Conservation (phyloP, 1,284 basidiomycete genomes). For the Irpex sp. region DNA sequence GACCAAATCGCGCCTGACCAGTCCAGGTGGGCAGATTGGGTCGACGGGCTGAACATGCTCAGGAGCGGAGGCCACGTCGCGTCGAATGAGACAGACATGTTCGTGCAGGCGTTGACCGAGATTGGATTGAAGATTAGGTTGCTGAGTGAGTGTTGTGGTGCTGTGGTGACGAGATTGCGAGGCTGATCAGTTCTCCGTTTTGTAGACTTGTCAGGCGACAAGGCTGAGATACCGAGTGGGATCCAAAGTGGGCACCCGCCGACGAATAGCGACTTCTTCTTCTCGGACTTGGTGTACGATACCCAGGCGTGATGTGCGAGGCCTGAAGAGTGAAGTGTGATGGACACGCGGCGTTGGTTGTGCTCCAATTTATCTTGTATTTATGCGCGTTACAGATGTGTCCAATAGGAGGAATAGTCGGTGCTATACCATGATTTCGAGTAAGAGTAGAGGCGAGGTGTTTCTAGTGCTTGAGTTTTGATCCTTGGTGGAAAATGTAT, state of each 20-base stretch:
- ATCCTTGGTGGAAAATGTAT: neutral
- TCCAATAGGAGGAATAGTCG: neutral
- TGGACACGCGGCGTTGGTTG: neutral
- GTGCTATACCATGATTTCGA: neutral
- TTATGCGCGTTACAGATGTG: neutral
- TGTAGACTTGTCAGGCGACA: constrained; percentile 84
- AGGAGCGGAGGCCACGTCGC: constrained; percentile 76
- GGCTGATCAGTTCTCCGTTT: neutral
- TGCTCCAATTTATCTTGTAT: neutral
- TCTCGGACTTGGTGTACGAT: constrained; percentile 55
- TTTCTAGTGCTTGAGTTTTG: neutral
- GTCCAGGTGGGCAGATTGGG: constrained; percentile 91
- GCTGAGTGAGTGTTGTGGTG: constrained; percentile 51
- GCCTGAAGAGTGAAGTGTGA: neutral
- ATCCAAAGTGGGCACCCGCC: constrained; percentile 70
- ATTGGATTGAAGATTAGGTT: constrained; percentile 93
- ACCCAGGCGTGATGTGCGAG: constrained; percentile 16
- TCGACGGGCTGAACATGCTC: constrained; percentile 89
- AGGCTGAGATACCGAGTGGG: constrained; percentile 84
- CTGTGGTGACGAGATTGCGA: neutral
- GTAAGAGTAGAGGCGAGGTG: neutral
- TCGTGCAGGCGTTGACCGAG: constrained; percentile 84
- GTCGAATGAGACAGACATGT: constrained; percentile 81
- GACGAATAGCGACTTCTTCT: constrained; percentile 80
- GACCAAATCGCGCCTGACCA: constrained; percentile 85